Evolutionary conservation across 2,329 filamentous ascomycete genomes (phyloP), one percentile per base, ranked within the genome.

Genomic region (Westerdykella aurantiaca): DNA sequence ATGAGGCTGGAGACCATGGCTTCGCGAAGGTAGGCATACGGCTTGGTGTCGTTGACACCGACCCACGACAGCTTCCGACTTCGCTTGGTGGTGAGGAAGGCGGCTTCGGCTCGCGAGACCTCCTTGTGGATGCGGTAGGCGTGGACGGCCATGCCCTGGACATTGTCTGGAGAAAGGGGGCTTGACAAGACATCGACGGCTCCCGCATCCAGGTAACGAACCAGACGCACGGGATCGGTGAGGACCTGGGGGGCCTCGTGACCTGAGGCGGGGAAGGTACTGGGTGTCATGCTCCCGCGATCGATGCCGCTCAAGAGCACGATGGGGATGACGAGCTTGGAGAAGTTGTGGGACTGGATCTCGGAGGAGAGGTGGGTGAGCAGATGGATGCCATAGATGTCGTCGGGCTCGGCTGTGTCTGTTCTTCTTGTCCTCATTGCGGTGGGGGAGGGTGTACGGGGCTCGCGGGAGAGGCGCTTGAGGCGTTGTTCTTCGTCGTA

Each of bases 1-100:
- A 95, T 93, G 45, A 96, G 76, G 44, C 83, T 83, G 1, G 88
- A 93, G 5, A 96, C 90, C 88, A 96, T 95, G 39, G 86, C 87
- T 70, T 96, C 90, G 47, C 90, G 79, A 43, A 96, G 71, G 68
- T 95, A 95, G 13, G 88, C 83, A 69, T 89, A 95, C 1, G 89
- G 88, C 63, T 90, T 85, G 55, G 88, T 80, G 53, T 91, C 86
- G 58, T 87, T 81, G 10, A 94, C 78, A 21, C 90, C 89, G 34
- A 95, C 88, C 90, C 90, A 95, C 0, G 90, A 95, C 42, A 88
- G 80, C 67, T 94, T 94, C 43, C 89, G 79, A 37, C 83, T 82
- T 53, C 84, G 82, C 59, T 84, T 85, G 46, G 85, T 74, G 47
- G 86, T 84, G 44, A 89, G 63, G 48, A 89, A 77, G 14, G 82